Percentiles rank a stretch among this genome's conserved stretches.
Conservation (phyloP, 2,329 filamentous ascomycete species). For the Zasmidium angulare region DNA sequence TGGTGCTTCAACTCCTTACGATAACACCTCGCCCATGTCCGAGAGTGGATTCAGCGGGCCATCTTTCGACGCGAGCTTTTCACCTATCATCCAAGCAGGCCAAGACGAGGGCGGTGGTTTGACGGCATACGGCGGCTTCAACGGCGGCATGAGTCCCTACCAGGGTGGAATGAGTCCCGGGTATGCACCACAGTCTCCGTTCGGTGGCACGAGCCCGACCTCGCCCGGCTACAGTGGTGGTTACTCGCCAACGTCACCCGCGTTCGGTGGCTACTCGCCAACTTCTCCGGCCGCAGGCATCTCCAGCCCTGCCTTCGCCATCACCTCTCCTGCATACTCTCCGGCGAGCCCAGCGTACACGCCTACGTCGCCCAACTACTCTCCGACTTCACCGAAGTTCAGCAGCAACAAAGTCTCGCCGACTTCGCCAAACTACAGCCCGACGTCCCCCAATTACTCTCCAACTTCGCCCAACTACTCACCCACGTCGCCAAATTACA, state of each 20-base stretch:
- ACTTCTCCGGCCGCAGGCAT: conserved; percentile 52
- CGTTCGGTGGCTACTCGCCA: conserved; percentile 30
- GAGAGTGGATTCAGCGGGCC: conserved; percentile 61
- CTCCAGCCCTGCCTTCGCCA: conserved; percentile 54
- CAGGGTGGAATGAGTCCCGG: conserved; percentile 49
- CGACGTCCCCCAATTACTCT: conserved; percentile 68
- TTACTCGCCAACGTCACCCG: conserved; percentile 34
- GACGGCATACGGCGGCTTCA: conserved; percentile 65
- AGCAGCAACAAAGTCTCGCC: conserved; percentile 35
- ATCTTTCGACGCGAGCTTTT: conserved; percentile 64
- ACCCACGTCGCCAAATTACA: conserved; percentile 56
- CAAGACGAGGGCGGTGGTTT: conserved; percentile 56
- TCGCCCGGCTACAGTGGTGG: conserved; percentile 25
- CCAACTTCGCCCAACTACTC: conserved; percentile 68
- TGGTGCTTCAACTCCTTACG: conserved; percentile 92
- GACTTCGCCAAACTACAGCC: conserved; percentile 68
- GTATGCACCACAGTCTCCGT: conserved; percentile 42
- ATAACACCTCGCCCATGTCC: conserved; percentile 65
- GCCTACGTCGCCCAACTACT: conserved; percentile 43
- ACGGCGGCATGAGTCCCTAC: conserved; percentile 67
- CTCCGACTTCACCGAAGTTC: conserved; percentile 38
- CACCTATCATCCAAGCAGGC: conserved; percentile 70
- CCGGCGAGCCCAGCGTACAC: conserved; percentile 53
- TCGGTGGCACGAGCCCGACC: conserved; percentile 30
- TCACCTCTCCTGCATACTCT: conserved; percentile 52